Evolutionary conservation across 176 grass and related monocot species (phyloP), one percentile per base, ranked within the genome.

Genomic region (Eremochloa ophiuroides): DNA sequence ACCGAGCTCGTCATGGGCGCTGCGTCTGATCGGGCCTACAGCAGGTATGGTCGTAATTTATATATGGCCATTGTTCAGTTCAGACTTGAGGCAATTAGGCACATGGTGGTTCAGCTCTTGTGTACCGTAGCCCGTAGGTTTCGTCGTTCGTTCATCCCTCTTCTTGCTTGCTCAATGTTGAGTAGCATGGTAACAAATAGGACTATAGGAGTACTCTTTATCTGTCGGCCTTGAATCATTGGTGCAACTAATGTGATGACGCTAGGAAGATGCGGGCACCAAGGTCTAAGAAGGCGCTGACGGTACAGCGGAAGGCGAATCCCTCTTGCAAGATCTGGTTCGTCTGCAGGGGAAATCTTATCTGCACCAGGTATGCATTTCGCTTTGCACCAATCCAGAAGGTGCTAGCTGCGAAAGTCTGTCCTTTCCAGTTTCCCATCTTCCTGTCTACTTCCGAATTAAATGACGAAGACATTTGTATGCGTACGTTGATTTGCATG

Each of bases 1-100:
- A 79, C 83, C 18, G 85, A 90, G 29, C 89, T 97, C 41, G 87
- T 97, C 89, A 92, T 97, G 89, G 91, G 94, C 28, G 94, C 94
- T 41, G 91, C 94, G 41, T 65, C 85, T 30, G 87, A 94, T 65
- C 79, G 80, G n/a, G 76, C 75, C 13, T 97, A 94, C 83, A 76
- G 77, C 10, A 92, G 80, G 94, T 97, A 48, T n/a, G n/a, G n/a
- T n/a, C n/a, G n/a, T n/a, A n/a, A n/a, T n/a, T n/a, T n/a, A n/a
- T 59, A 25, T 12, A 26, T 59, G 53, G 2, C 53, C 0, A 56
- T 23, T 25, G 15, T 17, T n/a, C 51, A 55, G 22, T n/a, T n/a
- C n/a, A n/a, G n/a, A 23, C 20, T 4, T 56, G 2, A 23, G 5
- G 5, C 6, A 50, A 1, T 7, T 16, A 17, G n/a, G n/a, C 16